Conservation (phyloP, 192 early-diverging fungal genomes). For the Coemansia sp. region DNA sequence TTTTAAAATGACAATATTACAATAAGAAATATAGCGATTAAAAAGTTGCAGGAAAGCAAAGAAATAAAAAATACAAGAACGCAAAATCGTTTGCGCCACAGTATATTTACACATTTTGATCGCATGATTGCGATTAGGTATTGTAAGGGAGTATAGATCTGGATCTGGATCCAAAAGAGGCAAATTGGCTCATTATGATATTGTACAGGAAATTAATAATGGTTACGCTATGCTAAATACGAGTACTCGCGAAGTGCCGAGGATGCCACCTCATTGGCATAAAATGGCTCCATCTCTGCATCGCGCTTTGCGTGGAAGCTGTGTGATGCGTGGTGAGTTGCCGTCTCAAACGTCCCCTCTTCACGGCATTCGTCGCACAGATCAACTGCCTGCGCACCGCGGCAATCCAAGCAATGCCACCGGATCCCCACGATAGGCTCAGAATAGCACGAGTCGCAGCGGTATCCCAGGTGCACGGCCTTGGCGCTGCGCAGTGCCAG, state of each 20-base stretch:
- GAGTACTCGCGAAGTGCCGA: constrained; percentile 49
- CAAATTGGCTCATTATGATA: not conserved
- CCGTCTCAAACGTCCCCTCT: constrained; percentile 56
- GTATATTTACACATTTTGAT: not conserved
- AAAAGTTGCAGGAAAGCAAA: not conserved
- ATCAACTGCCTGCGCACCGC: constrained; percentile 64
- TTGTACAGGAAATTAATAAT: constrained; percentile 1
- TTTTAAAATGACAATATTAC: not conserved
- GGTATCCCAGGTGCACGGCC: constrained; percentile 40
- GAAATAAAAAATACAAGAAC: not conserved
- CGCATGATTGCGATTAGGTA: not conserved
- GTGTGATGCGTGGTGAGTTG: constrained; percentile 30
- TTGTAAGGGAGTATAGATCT: not conserved
- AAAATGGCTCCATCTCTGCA: constrained; percentile 55
- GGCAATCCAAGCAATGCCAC: constrained; percentile 68
- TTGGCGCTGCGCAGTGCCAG: constrained; percentile 34
- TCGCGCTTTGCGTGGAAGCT: constrained; percentile 36
- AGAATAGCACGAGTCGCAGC: constrained; percentile 70
- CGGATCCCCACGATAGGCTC: constrained; percentile 74
- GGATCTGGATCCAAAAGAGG: not conserved
- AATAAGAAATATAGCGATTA: not conserved
- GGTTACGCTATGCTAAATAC: constrained; percentile 34
- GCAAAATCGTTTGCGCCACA: not conserved
- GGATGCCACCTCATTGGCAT: constrained; percentile 50
- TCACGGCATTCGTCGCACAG: constrained; percentile 68